Percentiles rank a stretch among this genome's conserved stretches.
Conservation (phyloP, 1,139 yeast genomes). For the Yamadazyma jaroonii region DNA sequence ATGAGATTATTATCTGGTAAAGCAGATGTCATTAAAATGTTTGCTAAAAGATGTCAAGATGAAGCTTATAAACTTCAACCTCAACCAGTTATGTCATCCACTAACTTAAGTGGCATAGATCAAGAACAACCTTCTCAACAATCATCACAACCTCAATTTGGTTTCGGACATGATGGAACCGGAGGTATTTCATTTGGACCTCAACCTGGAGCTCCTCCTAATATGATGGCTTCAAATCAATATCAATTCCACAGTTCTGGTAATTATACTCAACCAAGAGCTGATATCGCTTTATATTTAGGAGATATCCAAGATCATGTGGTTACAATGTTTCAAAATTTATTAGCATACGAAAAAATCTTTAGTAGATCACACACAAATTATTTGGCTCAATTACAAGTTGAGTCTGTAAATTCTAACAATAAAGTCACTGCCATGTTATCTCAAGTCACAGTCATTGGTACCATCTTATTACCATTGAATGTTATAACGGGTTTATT, state of each 20-base stretch:
- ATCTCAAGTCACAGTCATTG: slow-evolving; percentile 84
- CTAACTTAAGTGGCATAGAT: slow-evolving; percentile 9
- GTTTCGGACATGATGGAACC: slow-evolving; percentile 15
- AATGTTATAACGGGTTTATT: slow-evolving; percentile 88
- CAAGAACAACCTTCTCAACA: slow-evolving; percentile 6
- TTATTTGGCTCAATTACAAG: slow-evolving; percentile 90
- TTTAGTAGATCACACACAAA: slow-evolving; percentile 89
- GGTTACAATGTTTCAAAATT: slow-evolving; percentile 90
- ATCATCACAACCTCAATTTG: slow-evolving; percentile 7
- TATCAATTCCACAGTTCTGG: slow-evolving; percentile 16
- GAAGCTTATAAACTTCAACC: slow-evolving; percentile 23
- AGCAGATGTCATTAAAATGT: slow-evolving; percentile 96
- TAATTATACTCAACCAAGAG: slow-evolving; percentile 62
- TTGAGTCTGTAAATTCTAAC: slow-evolving; percentile 83
- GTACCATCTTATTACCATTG: slow-evolving; percentile 88
- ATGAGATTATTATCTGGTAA: slow-evolving; percentile 89
- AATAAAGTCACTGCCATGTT: slow-evolving; percentile 82
- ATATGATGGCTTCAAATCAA: slow-evolving; percentile 16
- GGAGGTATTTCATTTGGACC: slow-evolving; percentile 22
- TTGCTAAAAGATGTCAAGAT: slow-evolving; percentile 94
- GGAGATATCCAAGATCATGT: slow-evolving; percentile 99
- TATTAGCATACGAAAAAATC: slow-evolving; percentile 87
- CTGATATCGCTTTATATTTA: slow-evolving; percentile 79
- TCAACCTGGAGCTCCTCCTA: slow-evolving; percentile 17
- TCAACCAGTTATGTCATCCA: slow-evolving; percentile 8